Evolutionary conservation across 2,329 filamentous ascomycete species (phyloP).

Genomic region (Verticillium nubilum): DNA sequence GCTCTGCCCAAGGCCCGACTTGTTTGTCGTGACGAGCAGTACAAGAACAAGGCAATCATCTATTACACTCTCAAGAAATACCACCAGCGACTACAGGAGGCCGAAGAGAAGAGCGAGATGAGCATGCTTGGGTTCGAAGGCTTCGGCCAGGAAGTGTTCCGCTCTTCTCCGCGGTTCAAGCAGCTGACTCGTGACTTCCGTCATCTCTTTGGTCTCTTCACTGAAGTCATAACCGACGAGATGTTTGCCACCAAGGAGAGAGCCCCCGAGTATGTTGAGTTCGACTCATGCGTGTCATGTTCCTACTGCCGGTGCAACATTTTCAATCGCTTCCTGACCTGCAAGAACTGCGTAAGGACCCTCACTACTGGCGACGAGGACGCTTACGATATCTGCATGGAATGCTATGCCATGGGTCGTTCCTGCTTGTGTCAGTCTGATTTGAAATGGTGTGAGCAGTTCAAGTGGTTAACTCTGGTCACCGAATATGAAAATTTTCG

Average conservation of each 20-base stretch:
- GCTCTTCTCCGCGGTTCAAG: conserved; percentile 43
- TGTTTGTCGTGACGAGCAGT: conserved; percentile 95
- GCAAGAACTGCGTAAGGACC: conserved; percentile 71
- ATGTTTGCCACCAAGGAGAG: conserved; percentile 72
- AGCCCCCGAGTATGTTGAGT: conserved; percentile 69
- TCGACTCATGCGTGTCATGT: conserved; percentile 89
- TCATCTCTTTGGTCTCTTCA: conserved; percentile 71
- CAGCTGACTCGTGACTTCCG: conserved; percentile 81
- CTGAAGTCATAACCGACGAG: conserved; percentile 75
- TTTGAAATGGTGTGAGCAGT: conserved; percentile 89
- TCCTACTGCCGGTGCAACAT: conserved; percentile 95
- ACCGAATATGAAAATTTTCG: conserved; percentile 81
- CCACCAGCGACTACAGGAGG: conserved; percentile 50
- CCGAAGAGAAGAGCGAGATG: conserved; percentile 43
- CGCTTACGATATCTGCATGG: conserved; percentile 95
- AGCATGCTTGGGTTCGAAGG: conserved; percentile 40
- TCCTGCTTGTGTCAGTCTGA: conserved; percentile 86
- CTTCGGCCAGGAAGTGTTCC: conserved; percentile 39
- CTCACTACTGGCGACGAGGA: conserved; percentile 67
- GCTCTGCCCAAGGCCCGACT: conserved; percentile 83
- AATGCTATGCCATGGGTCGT: conserved; percentile 95
- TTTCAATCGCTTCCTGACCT: conserved; percentile 94
- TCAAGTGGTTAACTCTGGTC: conserved; percentile 73
- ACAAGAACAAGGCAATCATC: conserved; percentile 96
- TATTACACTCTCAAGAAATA: conserved; percentile 86